Evolutionary conservation across 2,329 filamentous ascomycete genomes (phyloP).

Genomic region (Trichoderma brevicompactum): DNA sequence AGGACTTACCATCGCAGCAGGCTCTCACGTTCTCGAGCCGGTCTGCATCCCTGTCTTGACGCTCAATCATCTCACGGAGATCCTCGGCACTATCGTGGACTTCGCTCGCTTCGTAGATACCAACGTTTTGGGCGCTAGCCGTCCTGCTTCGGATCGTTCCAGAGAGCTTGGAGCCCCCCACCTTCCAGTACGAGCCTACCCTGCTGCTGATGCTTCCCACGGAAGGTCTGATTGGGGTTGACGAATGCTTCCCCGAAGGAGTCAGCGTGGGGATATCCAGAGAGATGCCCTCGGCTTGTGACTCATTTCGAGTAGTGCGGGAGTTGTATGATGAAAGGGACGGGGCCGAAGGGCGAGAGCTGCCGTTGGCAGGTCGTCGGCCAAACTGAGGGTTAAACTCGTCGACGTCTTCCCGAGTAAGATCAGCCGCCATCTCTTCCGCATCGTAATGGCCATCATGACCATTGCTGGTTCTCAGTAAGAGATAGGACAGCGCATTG

Average conservation of each 20-base stretch:
- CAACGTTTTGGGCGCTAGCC: constrained; percentile 48
- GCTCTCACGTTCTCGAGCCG: constrained; percentile 92
- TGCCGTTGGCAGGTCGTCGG: constrained; percentile 38
- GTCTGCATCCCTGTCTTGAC: constrained; percentile 75
- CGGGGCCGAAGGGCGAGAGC: constrained; percentile 56
- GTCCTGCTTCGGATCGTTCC: constrained; percentile 60
- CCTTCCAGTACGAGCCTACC: constrained; percentile 64
- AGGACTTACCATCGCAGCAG: constrained; percentile 87
- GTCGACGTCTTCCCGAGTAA: constrained; percentile 66
- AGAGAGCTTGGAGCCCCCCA: constrained; percentile 48
- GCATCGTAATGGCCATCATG: constrained; percentile 65
- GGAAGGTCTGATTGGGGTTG: constrained; percentile 39
- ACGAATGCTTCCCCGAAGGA: constrained; percentile 48
- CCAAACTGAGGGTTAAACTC: constrained; percentile 79
- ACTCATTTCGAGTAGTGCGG: constrained; percentile 68
- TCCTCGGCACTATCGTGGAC: constrained; percentile 83
- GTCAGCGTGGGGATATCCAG: constrained; percentile 62
- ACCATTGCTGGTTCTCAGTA: constrained; percentile 73
- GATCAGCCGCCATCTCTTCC: constrained; percentile 61
- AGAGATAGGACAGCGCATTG: constrained; percentile 91
- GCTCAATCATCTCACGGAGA: constrained; percentile 76
- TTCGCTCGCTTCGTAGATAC: constrained; percentile 64
- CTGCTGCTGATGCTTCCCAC: constrained; percentile 54
- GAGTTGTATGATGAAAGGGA: constrained; percentile 84
- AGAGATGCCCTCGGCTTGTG: constrained; percentile 56